These are phyloP conservation scores for Cutaneotrichosporon mucoides DNA, from an alignment of 1,284 basidiomycete genomes.

Conservation along the genomic window DNA sequence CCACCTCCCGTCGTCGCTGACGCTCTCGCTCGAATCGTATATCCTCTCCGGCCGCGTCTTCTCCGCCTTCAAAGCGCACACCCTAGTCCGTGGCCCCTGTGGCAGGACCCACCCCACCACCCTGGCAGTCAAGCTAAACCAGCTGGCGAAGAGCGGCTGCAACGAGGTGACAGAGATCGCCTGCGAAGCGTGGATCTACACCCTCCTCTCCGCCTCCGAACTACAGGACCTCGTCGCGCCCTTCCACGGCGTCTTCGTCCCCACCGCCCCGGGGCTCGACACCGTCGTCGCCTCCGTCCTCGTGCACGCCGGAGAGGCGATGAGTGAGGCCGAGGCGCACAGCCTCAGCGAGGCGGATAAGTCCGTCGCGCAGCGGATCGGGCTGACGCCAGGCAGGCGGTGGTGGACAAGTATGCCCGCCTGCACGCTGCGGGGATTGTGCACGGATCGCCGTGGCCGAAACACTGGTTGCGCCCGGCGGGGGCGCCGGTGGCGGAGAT, in stretches of 20 bases:
- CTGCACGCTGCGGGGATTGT: constrained; percentile 3
- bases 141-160: not conserved
- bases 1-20: not conserved
- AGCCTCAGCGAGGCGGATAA: not conserved
- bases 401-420: not conserved
- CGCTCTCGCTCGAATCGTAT: not conserved
- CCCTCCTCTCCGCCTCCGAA: too few species aligned
- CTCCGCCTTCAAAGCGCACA: not conserved
- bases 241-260: not conserved
- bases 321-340: not conserved
- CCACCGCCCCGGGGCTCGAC: not conserved
- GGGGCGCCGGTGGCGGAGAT: not conserved
- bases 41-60: not conserved
- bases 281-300: not conserved
- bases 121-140: not conserved
- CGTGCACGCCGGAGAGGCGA: not conserved
- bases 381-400: not conserved
- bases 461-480: not conserved
- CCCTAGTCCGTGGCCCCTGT: not conserved
- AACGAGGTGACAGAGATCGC: not conserved
- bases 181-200: too few species aligned
- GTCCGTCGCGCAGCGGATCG: not conserved
- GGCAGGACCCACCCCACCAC: not conserved
- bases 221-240: not conserved
- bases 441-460: not conserved